Evolutionary conservation across 1,284 basidiomycete genomes (phyloP).

Genomic region (Apiotrichum sp.): DNA sequence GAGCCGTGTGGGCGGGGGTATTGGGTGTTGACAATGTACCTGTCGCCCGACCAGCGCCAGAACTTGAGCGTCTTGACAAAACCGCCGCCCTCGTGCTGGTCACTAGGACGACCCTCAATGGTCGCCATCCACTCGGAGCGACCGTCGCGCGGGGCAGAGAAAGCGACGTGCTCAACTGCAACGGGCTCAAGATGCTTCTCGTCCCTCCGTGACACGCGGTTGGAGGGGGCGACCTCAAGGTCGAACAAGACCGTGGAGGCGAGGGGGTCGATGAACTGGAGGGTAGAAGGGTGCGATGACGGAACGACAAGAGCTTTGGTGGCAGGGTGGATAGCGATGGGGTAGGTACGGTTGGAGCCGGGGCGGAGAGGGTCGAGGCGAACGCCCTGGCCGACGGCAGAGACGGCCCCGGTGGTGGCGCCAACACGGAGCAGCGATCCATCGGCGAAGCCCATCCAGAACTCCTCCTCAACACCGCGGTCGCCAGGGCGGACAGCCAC

Average conservation of each 20-base stretch:
- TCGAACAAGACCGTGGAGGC: slow-evolving; percentile 71
- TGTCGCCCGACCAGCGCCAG: slow-evolving; percentile 59
- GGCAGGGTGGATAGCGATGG: slow-evolving; percentile 61
- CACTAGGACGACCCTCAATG: slow-evolving; percentile 67
- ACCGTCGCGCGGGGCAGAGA: slow-evolving; percentile 52
- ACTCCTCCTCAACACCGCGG: slow-evolving; percentile 67
- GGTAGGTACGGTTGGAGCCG: slow-evolving; percentile 26
- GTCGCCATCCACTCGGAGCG: slow-evolving; percentile 86
- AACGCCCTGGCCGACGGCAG: slow-evolving; percentile 55
- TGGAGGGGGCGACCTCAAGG: slow-evolving; percentile 88
- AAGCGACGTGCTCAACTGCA: slow-evolving; percentile 63
- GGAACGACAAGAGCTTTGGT: slow-evolving; percentile 77
- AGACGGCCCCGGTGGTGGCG: slow-evolving; percentile 65
- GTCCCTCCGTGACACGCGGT: slow-evolving; percentile 77
- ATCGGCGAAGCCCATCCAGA: slow-evolving; percentile 75
- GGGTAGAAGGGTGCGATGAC: slow-evolving; percentile 87
- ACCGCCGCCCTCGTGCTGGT: slow-evolving; percentile 52
- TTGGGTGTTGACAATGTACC: slow-evolving; percentile 65
- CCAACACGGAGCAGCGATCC: slow-evolving; percentile 75
- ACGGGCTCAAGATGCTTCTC: slow-evolving; percentile 72
- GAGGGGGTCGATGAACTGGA: slow-evolving; percentile 81
- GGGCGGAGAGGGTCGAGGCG: slow-evolving; percentile 39
- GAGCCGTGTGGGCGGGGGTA: slow-evolving; percentile 82
- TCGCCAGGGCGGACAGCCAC: slow-evolving; percentile 59
- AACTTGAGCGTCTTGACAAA: slow-evolving; percentile 78